Evolutionary conservation across 345 rosid species (phyloP).

Genomic region (Schrenkiella parvula): DNA sequence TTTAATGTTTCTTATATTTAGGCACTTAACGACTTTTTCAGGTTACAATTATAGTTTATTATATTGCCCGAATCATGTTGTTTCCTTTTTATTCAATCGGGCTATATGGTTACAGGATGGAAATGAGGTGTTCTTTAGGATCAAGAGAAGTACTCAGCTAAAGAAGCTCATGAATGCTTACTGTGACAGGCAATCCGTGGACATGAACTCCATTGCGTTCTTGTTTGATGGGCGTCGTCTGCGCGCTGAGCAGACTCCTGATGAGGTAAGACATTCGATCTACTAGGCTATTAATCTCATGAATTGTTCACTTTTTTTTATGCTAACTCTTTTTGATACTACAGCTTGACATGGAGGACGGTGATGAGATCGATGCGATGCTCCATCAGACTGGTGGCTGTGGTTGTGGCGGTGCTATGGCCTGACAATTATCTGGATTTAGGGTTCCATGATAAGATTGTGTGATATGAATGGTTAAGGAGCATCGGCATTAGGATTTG

Average conservation of each 20-base stretch:
- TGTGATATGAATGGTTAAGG: conserved; percentile 26
- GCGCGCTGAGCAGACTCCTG: conserved; percentile 78
- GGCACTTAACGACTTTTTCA: background rate
- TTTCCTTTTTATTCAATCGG: background rate
- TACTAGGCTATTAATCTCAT: background rate
- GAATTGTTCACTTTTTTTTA: background rate
- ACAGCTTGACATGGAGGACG: conserved; percentile 87
- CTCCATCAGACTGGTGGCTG: conserved; percentile 73
- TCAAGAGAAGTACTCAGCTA: conserved; percentile 79
- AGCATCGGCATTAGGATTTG: conserved; percentile 22
- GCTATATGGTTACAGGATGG: conserved; percentile 55
- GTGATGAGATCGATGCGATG: conserved; percentile 90
- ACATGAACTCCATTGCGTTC: conserved; percentile 73
- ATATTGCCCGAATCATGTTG: background rate
- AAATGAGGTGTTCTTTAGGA: conserved; percentile 78
- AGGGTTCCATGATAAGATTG: conserved; percentile 9
- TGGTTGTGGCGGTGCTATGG: conserved; percentile 3
- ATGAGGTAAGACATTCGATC: conserved; percentile 47
- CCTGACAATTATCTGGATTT: background rate
- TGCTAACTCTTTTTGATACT: background rate
- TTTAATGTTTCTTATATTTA: too few species aligned
- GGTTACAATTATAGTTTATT: background rate
- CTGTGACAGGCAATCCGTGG: conserved; percentile 79
- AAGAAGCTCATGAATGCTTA: conserved; percentile 92
- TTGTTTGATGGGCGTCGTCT: conserved; percentile 88